A percentile compares a stretch with the other conserved stretches of the same genome.
Evolutionary conservation across 2,329 filamentous ascomycete species (phyloP).

Genomic region (Ophiostoma sp.): DNA sequence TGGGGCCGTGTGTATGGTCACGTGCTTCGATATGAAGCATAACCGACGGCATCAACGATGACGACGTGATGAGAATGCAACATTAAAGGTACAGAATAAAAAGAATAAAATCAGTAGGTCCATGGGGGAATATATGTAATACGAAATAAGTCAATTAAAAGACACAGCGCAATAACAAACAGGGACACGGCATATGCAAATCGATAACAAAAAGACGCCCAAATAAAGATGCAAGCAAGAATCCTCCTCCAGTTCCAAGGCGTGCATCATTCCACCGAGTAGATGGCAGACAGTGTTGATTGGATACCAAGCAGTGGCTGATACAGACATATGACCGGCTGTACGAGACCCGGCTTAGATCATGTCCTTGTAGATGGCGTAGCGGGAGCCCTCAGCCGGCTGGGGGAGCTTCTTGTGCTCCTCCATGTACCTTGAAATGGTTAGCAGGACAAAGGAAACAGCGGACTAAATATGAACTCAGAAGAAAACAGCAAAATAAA

Average conservation of each 20-base stretch:
- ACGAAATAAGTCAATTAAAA: neutral
- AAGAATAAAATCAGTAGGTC: neutral
- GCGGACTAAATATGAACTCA: neutral
- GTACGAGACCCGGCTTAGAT: conserved; percentile 17
- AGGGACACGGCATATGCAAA: neutral
- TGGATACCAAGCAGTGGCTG: neutral
- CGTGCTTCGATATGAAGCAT: neutral
- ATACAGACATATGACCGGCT: neutral
- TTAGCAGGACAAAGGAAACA: neutral
- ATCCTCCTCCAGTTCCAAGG: neutral
- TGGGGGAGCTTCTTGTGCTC: conserved; percentile 94
- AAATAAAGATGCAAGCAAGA: conserved; percentile 7
- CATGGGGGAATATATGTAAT: neutral
- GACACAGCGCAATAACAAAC: neutral
- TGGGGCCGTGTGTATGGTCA: neutral
- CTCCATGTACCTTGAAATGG: conserved; percentile 73
- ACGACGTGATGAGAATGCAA: neutral
- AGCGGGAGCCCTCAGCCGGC: conserved; percentile 72
- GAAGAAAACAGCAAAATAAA: neutral
- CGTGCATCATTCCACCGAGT: neutral
- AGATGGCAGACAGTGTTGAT: neutral
- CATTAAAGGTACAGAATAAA: neutral
- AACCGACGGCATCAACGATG: neutral
- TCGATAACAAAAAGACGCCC: conserved; percentile 11
- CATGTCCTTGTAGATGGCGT: conserved; percentile 33